phyloP scores from a whole-genome alignment of 176 grass and related monocot species.

The Areca catechu region DNA sequence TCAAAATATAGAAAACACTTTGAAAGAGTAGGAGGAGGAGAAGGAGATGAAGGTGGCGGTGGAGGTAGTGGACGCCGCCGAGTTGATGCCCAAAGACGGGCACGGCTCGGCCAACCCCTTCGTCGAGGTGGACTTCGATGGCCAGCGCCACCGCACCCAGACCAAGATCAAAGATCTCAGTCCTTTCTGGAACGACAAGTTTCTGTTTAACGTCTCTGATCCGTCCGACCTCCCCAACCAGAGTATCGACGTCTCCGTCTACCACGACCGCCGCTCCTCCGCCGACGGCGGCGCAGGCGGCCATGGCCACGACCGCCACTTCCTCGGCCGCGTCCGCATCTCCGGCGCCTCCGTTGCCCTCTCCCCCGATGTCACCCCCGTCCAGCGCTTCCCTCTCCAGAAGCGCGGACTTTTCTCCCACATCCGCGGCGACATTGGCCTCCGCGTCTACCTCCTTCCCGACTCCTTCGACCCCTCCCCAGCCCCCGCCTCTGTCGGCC shows the following conservation, averaged over 20 bases:
- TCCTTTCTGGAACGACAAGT: slow-evolving; percentile 58
- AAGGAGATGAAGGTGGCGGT: slow-evolving; percentile 61
- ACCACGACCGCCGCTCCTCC: slow-evolving; percentile 29
- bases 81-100: slow-evolving; percentile 52
- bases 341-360: slow-evolving; percentile 33
- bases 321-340: slow-evolving; percentile 64
- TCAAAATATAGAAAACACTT: too few species aligned
- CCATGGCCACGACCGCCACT: slow-evolving; percentile 6
- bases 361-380: slow-evolving; percentile 14
- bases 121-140: slow-evolving; percentile 58
- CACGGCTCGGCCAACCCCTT: slow-evolving; percentile 42
- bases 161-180: slow-evolving; percentile 33
- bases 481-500: not conserved
- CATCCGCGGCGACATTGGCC: slow-evolving; percentile 67
- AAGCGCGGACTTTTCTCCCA: slow-evolving; percentile 64
- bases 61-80: slow-evolving; percentile 55
- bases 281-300: slow-evolving; percentile 12
- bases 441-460: slow-evolving; percentile 31
- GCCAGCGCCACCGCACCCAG: slow-evolving; percentile 49
- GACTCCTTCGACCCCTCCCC: slow-evolving; percentile 2
- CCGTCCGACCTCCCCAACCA: slow-evolving; percentile 12
- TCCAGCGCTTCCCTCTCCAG: slow-evolving; percentile 67
- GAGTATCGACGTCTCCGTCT: slow-evolving; percentile 35
- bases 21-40: not conserved
- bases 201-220: slow-evolving; percentile 47